Base-by-base conservation (phyloP, 768 basidiomycete species). In the Austroboletus eburneus region DNA sequence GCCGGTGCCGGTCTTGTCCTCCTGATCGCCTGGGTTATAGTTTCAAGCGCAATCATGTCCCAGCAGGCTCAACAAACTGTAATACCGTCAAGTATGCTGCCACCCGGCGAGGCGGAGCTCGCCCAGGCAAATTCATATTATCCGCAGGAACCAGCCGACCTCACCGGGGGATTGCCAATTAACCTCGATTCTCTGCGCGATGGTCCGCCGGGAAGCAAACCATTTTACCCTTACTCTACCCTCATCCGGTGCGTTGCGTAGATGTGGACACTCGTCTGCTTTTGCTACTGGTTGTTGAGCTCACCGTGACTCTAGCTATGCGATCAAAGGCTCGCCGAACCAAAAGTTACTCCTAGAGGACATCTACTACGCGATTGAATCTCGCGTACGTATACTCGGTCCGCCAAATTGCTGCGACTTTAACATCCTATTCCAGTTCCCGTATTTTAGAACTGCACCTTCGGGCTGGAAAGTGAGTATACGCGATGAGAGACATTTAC, bases 331-430 rank as follows among this genome's bases (percentile, higher is more conserved):
- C 49, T 88, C 90, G 7, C 89, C 89, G 33, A 90, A 86, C 62
- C 85, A 87, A 67, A 90, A 88, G 62, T 66, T 92, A 46, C 70
- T 92, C 45, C 70, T 92, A 42, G 89, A 92, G 70, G 89, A 92
- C 66, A 91, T 92, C 44, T 92, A 92, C 65, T 91, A 91, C 68
- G 89, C 89, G 14, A 91, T 92, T 51, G 89, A 91, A 67, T 89
- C 87, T 43, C 78, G 88, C 59, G 88, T 91, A 68, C 63, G 84
- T 76, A 43, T 21, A 20, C 1, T 45, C n/a, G n/a, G n/a, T n/a
- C n/a, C n/a, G n/a, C n/a, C n/a, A n/a, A n/a, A n/a, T n/a, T n/a
- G n/a, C n/a, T n/a, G n/a, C n/a, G n/a, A n/a, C n/a, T n/a, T n/a
- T n/a, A n/a, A n/a, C n/a, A n/a, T n/a, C n/a, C n/a, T 37, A 44